Conservation (phyloP, 192 early-diverging fungal genomes). For the Podila epigama region DNA sequence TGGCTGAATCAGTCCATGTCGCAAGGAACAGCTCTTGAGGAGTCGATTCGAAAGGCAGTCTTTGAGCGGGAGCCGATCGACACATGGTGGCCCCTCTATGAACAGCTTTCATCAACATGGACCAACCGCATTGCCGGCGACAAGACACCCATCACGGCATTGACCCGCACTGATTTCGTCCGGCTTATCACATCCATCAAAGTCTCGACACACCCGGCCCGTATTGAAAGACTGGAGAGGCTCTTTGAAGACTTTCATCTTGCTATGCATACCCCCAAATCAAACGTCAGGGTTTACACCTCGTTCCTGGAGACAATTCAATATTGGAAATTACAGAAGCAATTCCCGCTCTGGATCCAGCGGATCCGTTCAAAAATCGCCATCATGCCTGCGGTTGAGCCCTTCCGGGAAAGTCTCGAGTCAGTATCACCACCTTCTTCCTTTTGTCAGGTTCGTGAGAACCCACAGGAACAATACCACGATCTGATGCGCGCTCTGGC, state of each 20-base stretch:
- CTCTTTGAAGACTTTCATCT: slow-evolving; percentile 36
- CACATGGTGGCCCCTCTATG: slow-evolving; percentile 40
- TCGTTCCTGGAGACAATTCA: slow-evolving; percentile 22
- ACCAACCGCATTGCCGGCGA: background rate
- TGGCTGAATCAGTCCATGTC: slow-evolving; percentile 19
- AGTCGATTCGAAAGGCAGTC: slow-evolving; percentile 23
- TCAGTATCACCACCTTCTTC: background rate
- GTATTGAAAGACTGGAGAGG: slow-evolving; percentile 8
- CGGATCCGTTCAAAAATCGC: slow-evolving; percentile 20
- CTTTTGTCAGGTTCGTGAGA: slow-evolving; percentile 8
- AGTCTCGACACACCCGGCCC: slow-evolving; percentile 1
- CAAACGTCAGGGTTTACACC: slow-evolving; percentile 29
- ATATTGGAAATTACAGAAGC: slow-evolving; percentile 23
- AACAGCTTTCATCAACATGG: slow-evolving; percentile 15
- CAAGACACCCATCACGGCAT: background rate
- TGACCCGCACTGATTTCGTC: slow-evolving; percentile 20
- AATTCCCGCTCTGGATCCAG: slow-evolving; percentile 13
- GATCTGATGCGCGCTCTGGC: slow-evolving; percentile 30
- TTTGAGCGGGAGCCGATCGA: slow-evolving; percentile 19
- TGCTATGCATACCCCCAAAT: slow-evolving; percentile 12
- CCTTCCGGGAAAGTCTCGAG: background rate
- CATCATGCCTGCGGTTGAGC: background rate
- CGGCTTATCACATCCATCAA: slow-evolving; percentile 21
- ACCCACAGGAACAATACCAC: slow-evolving; percentile 38
- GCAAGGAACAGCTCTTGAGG: slow-evolving; percentile 18